Conservation (phyloP, 2,329 filamentous ascomycete genomes). For the Sodiomyces alkalinus region DNA sequence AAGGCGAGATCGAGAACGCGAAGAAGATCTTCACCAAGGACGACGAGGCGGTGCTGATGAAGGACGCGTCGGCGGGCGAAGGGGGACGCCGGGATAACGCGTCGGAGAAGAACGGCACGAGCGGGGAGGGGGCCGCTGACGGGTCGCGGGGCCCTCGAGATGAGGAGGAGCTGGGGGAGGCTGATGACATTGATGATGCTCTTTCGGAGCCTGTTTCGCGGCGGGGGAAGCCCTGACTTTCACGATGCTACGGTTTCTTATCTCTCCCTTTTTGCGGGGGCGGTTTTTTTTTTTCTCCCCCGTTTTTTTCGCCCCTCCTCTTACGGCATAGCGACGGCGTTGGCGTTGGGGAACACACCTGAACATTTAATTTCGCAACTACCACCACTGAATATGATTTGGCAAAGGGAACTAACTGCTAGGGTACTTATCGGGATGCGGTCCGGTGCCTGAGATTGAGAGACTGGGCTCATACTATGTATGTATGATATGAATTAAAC, state of each 20-base stretch:
- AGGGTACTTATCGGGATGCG: no score
- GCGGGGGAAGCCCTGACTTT: conserved; percentile 2
- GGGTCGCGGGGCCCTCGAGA: conserved; percentile 14
- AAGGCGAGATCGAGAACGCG: conserved; percentile 70
- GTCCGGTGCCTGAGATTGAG: no score
- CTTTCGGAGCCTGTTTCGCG: conserved; percentile 12
- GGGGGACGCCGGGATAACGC: conserved; percentile 21
- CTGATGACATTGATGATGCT: conserved; percentile 31
- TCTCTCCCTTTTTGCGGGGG: no score
- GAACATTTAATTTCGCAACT: no score
- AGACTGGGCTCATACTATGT: no score
- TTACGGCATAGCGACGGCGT: conserved; percentile 14
- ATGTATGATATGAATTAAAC: no score
- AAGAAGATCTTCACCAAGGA: conserved; percentile 61
- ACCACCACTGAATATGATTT: no score
- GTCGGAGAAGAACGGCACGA: no score
- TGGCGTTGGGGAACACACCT: conserved; percentile 5
- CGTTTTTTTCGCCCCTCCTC: no score
- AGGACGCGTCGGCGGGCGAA: conserved; percentile 30
- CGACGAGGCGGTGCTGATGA: conserved; percentile 45
- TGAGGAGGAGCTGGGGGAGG: conserved; percentile 37
- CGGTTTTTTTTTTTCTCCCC: no score
- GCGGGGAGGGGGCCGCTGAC: conserved; percentile 9
- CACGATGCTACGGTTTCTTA: no score
- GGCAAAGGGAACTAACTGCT: no score